Conservation (phyloP, 208 protist genomes). For the Leishmania lainsoni region DNA sequence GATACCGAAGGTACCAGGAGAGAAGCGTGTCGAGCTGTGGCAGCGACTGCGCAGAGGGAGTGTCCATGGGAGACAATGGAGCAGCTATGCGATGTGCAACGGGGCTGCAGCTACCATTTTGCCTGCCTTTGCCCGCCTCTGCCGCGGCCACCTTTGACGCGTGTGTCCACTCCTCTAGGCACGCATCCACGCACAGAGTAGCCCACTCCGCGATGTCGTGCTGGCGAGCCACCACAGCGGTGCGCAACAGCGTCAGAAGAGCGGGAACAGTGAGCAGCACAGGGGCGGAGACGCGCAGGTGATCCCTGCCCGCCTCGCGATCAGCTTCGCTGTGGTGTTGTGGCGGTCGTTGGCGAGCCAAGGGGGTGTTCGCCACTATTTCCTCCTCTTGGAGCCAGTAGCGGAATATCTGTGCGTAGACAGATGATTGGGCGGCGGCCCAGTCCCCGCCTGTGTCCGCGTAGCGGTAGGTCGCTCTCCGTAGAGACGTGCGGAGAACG, state of each 20-base stretch:
- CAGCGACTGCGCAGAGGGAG: constrained; percentile 5
- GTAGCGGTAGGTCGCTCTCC: constrained; percentile 19
- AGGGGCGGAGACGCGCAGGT: not conserved
- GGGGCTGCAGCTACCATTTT: not conserved
- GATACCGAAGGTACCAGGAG: constrained; percentile 27
- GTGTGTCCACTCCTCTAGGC: constrained; percentile 21
- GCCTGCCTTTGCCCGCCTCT: not conserved
- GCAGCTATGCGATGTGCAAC: not conserved
- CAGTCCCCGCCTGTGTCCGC: constrained; percentile 21
- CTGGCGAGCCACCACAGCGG: constrained; percentile 23
- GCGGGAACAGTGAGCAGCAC: constrained; percentile 17
- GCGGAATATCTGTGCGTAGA: constrained; percentile 27
- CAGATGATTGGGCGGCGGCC: constrained; percentile 17
- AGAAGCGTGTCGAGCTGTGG: constrained; percentile 30
- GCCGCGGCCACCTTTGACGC: not conserved
- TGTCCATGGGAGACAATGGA: constrained; percentile 1
- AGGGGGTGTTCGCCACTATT: not conserved
- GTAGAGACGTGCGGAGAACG: constrained; percentile 14
- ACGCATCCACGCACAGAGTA: constrained; percentile 33
- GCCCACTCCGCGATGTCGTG: constrained; percentile 38
- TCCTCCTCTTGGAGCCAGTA: constrained; percentile 22
- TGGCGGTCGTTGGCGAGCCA: constrained; percentile 2
- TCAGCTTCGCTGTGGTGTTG: not conserved
- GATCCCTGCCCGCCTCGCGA: not conserved
- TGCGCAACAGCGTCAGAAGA: constrained; percentile 30